Evolutionary conservation across 2,329 filamentous ascomycete species (phyloP).

Genomic region (Fusarium pseudograminearum): DNA sequence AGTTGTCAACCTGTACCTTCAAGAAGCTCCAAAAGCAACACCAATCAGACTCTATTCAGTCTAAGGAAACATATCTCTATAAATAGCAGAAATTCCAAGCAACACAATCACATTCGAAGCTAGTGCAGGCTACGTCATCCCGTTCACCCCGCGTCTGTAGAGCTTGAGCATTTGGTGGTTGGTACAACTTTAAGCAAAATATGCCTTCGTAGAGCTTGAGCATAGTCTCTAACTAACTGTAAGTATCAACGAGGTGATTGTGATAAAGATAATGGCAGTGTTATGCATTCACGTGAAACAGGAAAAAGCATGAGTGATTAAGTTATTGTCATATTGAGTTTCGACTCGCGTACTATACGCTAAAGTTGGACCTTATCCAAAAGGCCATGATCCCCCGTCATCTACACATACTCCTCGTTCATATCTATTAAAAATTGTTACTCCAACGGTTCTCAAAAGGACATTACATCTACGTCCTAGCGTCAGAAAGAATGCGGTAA

Average conservation of each 20-base stretch:
- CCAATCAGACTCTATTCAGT: background rate
- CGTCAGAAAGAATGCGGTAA: slow-evolving; percentile 45
- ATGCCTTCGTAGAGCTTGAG: background rate
- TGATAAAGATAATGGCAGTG: background rate
- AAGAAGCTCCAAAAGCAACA: background rate
- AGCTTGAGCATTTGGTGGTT: background rate
- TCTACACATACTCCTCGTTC: slow-evolving; percentile 40
- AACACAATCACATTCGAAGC: background rate
- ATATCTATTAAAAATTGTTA: slow-evolving; percentile 48
- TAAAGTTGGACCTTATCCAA: slow-evolving; percentile 38
- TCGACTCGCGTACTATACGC: slow-evolving; percentile 21
- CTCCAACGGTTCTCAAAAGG: slow-evolving; percentile 31
- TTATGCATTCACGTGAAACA: background rate
- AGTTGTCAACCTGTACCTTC: background rate
- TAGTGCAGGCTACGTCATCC: slow-evolving; percentile 36
- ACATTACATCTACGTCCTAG: slow-evolving; percentile 26
- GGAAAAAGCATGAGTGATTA: background rate
- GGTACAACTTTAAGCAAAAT: too few relatives aligned
- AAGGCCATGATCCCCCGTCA: slow-evolving; percentile 5
- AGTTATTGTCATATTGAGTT: slow-evolving; percentile 19
- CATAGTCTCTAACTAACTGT: background rate
- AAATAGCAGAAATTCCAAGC: background rate
- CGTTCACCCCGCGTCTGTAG: slow-evolving; percentile 2
- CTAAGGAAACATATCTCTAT: background rate
- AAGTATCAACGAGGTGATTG: slow-evolving; percentile 33